Evolutionary conservation across 176 grass and related monocot genomes (phyloP), one percentile per base, ranked within the genome.

Genomic region (Oryza glumipatula): DNA sequence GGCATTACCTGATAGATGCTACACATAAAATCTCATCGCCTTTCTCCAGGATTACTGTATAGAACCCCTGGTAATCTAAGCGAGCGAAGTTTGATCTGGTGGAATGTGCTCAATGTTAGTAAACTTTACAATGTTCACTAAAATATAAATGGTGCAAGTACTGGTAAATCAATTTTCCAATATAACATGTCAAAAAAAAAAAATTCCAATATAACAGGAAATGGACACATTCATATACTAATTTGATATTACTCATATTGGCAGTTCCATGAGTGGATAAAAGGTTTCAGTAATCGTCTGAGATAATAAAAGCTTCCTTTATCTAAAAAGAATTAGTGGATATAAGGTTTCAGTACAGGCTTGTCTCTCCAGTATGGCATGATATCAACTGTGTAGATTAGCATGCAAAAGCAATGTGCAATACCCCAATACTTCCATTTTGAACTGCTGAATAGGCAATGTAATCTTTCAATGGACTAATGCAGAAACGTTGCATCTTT

Each of bases 61-160:
- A 95, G 75, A 95, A 95, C 81, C 88, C 88, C 44, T 80, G 90
- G 80, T 92, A 95, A 88, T 95, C 79, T 75, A 95, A 72, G 46
- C 90, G 93, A 46, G 86, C 68, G 56, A 95, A 95, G 30, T 90
- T 92, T 69, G 90, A 95, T 73, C 90, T 95, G 90, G 72, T 73
- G n/a, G 71, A 43, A 81, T 70, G 32, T 49, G 11, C 28, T 74
- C 15, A 14, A 74, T 76, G 21, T 86, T 70, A 86, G 76, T 56
- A 72, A 32, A 45, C 0, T 70, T 71, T 9, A 7, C 76, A 72
- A 51, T 32, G 15, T 60, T 36, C 17, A 51, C 3, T 49, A 68
- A 84, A 48, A 54, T 70, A 33, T 21, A 76, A 66, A 60, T 46
- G 39, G 0, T 11, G 76, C 44, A 73, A 66, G 33, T 35, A 47